phyloP scores from a whole-genome alignment of 352 stramenopile species.

The Phytopythium ostracodes region DNA sequence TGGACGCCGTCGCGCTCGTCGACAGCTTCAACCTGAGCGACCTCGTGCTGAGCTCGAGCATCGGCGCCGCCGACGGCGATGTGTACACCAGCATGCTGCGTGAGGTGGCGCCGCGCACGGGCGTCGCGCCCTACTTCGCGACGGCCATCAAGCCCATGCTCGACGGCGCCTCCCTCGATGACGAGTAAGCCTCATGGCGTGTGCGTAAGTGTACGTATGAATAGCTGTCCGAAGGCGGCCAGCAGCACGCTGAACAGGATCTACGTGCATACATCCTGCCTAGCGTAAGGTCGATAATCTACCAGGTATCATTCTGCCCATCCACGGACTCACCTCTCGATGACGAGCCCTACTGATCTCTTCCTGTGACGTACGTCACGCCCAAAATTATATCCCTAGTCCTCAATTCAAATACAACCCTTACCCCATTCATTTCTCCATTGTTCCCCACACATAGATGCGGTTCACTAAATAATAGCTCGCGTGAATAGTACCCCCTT shows the following conservation, averaged over 20 bases:
- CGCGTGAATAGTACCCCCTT: background rate
- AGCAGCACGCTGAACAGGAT: background rate
- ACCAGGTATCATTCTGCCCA: background rate
- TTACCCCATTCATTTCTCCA: background rate
- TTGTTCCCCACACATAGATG: no score
- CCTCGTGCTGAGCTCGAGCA: constrained; percentile 60
- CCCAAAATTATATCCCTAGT: background rate
- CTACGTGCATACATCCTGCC: background rate
- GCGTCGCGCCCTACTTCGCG: constrained; percentile 47
- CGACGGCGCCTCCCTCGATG: constrained; percentile 35
- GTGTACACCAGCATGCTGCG: constrained; percentile 66
- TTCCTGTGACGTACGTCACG: background rate
- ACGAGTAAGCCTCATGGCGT: background rate
- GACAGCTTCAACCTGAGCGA: constrained; percentile 78
- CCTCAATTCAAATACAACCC: background rate
- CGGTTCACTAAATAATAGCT: no score
- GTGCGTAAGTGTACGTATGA: background rate
- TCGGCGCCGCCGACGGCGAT: constrained; percentile 59
- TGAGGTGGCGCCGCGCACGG: constrained; percentile 33
- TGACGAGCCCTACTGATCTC: background rate
- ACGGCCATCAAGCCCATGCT: constrained; percentile 64
- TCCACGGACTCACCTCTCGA: background rate
- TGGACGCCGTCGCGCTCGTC: constrained; percentile 59
- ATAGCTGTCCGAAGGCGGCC: background rate
- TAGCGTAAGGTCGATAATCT: no score